A percentile compares a stretch with the other conserved stretches of the same genome.
phyloP scores from a whole-genome alignment of 805 yeast genomes.

The Cyberlindnera xylosilytica region DNA sequence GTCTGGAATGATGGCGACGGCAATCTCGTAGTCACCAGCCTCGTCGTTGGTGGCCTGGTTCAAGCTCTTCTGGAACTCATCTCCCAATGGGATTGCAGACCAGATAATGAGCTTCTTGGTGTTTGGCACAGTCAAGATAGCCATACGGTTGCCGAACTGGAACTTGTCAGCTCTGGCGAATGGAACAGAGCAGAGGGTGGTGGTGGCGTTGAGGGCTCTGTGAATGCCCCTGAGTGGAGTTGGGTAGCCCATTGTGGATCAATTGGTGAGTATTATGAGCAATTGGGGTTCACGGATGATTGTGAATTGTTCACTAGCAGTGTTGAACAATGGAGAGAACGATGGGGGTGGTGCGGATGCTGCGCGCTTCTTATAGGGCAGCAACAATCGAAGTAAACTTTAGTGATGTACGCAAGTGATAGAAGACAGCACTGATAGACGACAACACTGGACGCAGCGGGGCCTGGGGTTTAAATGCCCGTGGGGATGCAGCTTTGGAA shows the following conservation, averaged over 20 bases:
- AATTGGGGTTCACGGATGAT: too few relatives aligned
- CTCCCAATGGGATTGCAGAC: slow-evolving; percentile 56
- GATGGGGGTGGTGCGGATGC: too few relatives aligned
- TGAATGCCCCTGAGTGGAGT: slow-evolving; percentile 36
- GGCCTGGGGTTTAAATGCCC: too few relatives aligned
- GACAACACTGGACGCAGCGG: too few relatives aligned
- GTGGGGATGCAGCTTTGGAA: too few relatives aligned
- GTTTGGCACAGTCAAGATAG: slow-evolving; percentile 30
- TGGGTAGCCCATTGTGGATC: slow-evolving; percentile 37
- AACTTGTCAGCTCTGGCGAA: slow-evolving; percentile 30
- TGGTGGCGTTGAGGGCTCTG: slow-evolving; percentile 31
- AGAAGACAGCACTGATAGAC: too few relatives aligned
- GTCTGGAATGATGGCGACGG: slow-evolving; percentile 60
- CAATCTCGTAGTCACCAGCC: slow-evolving; percentile 35
- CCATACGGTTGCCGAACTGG: slow-evolving; percentile 39
- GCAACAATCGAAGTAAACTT: neutral
- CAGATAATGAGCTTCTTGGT: slow-evolving; percentile 43
- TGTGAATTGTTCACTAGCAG: too few relatives aligned
- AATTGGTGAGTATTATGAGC: neutral
- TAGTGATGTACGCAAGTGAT: too few relatives aligned
- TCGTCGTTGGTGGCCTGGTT: slow-evolving; percentile 33
- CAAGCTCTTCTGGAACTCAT: slow-evolving; percentile 40
- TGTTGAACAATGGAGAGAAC: neutral
- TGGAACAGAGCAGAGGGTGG: slow-evolving; percentile 34
- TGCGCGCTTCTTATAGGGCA: neutral